A percentile compares a stretch with the other conserved stretches of the same genome.
Evolutionary conservation across 2,329 filamentous ascomycete species (phyloP).

Genomic region (Aspergillus eucalypticola): DNA sequence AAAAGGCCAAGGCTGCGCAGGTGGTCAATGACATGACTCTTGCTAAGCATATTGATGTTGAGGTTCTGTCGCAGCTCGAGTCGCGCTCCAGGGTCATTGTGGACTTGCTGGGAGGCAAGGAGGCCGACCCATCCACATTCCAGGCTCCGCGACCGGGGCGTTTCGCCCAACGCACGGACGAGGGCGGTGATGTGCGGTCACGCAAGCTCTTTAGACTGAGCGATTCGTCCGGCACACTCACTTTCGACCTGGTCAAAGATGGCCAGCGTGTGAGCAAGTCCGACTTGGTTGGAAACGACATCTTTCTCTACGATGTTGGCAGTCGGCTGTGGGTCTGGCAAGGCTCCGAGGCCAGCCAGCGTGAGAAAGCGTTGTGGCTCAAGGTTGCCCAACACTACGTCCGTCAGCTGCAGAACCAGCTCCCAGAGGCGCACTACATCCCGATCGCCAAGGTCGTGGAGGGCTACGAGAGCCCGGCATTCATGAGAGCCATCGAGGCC

Average conservation of each 20-base stretch:
- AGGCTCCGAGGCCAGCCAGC: constrained; percentile 58
- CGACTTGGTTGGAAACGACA: constrained; percentile 60
- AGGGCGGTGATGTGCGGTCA: constrained; percentile 19
- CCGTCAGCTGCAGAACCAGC: constrained; percentile 27
- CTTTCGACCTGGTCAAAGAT: constrained; percentile 61
- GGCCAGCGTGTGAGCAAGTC: constrained; percentile 46
- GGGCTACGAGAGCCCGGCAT: constrained; percentile 32
- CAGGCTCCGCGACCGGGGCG: constrained; percentile 40
- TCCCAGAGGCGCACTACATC: constrained; percentile 24
- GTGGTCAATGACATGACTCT: constrained; percentile 60
- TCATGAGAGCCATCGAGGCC: constrained; percentile 25
- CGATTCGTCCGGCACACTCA: constrained; percentile 59
- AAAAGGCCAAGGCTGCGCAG: constrained; percentile 67
- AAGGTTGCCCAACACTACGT: constrained; percentile 34
- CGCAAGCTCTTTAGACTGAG: constrained; percentile 63
- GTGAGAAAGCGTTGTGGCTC: constrained; percentile 61
- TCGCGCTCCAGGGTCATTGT: constrained; percentile 52
- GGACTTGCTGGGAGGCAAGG: constrained; percentile 56
- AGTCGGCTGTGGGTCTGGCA: constrained; percentile 67
- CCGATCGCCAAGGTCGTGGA: constrained; percentile 35
- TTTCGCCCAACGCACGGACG: constrained; percentile 37
- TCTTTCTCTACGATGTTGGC: constrained; percentile 64
- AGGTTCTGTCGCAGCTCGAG: constrained; percentile 65
- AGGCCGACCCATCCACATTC: constrained; percentile 46
- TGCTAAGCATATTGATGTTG: constrained; percentile 64